Percentiles rank a stretch among this genome's conserved stretches.
phyloP scores from a whole-genome alignment of 441 rosid species.

The Daphne laureola region DNA sequence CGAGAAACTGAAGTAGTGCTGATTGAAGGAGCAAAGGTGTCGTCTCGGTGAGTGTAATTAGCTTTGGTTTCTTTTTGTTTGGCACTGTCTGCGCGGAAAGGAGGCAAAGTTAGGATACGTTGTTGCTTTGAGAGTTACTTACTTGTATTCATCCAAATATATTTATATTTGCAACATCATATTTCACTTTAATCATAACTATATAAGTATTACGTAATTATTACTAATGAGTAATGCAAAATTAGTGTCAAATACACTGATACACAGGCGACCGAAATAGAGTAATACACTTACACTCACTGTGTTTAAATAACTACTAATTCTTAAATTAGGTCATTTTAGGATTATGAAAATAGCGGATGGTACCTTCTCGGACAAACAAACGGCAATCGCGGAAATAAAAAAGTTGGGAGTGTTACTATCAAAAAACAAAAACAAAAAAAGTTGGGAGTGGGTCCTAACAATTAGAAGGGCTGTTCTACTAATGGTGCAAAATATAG shows the following conservation, averaged over 20 bases:
- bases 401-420: background rate
- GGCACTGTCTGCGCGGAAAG: conserved; percentile 22
- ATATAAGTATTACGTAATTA: too few relatives aligned
- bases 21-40: conserved; percentile 5
- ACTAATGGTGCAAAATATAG: too few relatives aligned
- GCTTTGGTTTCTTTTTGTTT: conserved; percentile 11
- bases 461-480: background rate
- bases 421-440: too few relatives aligned
- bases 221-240: too few relatives aligned
- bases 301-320: too few relatives aligned
- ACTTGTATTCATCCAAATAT: background rate
- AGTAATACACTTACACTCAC: too few relatives aligned
- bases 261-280: too few relatives aligned
- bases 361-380: background rate
- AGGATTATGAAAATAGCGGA: background rate
- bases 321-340: too few relatives aligned
- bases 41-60: background rate
- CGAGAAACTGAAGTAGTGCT: background rate
- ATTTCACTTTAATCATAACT: too few relatives aligned
- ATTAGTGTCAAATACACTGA: too few relatives aligned
- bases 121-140: conserved; percentile 5
- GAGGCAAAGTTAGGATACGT: conserved; percentile 27
- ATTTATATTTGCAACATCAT: background rate
- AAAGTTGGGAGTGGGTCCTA: background rate
- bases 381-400: conserved; percentile 11